Percentiles rank a stretch among this genome's conserved stretches.
Evolutionary conservation across 257 asterid species (phyloP).

Genomic region (Pogostemon cablin): DNA sequence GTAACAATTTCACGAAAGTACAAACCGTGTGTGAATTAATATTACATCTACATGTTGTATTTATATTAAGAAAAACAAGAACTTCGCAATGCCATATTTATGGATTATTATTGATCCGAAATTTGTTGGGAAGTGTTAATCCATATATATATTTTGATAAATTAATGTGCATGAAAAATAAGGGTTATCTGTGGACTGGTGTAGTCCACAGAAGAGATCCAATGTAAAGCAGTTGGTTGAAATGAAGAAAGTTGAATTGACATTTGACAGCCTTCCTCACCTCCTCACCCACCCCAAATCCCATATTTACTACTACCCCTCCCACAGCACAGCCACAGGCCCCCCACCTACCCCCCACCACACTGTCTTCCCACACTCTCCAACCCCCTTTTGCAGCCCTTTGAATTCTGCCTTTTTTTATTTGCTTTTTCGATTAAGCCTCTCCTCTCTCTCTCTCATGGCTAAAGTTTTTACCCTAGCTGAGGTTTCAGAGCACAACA

Average conservation of each 20-base stretch:
- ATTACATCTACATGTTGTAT: too few relatives aligned
- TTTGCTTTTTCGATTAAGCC: constrained; percentile 3
- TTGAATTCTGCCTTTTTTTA: constrained; percentile 9
- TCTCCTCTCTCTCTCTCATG: constrained; percentile 28
- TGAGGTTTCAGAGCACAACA: constrained; percentile 82
- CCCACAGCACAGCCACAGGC: too few relatives aligned
- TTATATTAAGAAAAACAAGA: too few relatives aligned
- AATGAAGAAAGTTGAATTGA: constrained; percentile 3
- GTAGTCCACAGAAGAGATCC: constrained; percentile 11
- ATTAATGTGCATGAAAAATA: neutral
- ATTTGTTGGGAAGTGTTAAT: neutral
- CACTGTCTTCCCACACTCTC: constrained; percentile 31
- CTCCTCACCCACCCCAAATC: constrained; percentile 31
- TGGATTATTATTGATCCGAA: too few relatives aligned
- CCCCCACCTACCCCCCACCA: constrained; percentile 28
- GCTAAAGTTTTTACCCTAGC: constrained; percentile 58
- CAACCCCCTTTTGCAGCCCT: constrained; percentile 32
- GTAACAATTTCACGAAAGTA: too few relatives aligned
- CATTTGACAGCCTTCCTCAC: neutral
- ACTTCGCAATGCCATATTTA: too few relatives aligned
- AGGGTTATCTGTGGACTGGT: neutral
- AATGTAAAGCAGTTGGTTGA: constrained; percentile 22
- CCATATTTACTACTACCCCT: neutral
- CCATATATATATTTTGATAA: neutral
- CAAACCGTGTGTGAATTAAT: too few relatives aligned